Base-by-base conservation (phyloP, 2,329 filamentous ascomycete genomes). In the Penicillium sp. region DNA sequence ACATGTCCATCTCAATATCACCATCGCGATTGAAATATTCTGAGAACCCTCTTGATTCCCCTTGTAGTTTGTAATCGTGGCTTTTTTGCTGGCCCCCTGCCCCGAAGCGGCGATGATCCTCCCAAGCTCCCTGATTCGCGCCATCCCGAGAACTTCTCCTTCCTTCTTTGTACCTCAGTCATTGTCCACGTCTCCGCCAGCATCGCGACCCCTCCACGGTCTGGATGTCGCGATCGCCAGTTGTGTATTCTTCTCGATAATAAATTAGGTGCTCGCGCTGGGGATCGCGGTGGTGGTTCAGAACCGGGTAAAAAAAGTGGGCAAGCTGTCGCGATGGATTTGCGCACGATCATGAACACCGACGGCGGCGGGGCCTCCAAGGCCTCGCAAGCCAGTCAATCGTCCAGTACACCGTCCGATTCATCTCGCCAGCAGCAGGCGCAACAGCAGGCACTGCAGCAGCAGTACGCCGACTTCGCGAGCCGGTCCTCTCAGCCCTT, bases 301-400 rank as follows among this genome's bases (percentile, higher is more conserved):
- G 54, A 54, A 53, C 61, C 58, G 35, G 19, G 19, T 22, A 42
- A n/a, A 26, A 26, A 53, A 62, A 33, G 38, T 45, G 63, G 64
- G 55, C 58, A 58, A 59, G 61, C 64, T 52, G 63, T 70, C 73
- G 65, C 71, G 70, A 83, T 84, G 82, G 82, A 84, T 74, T 77
- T 84, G 71, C 79, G 80, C 72, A 81, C 79, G 58, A 83, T 84
- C 68, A 81, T 84, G 76, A 83, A 83, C 71, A 79, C 57, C 65
- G 78, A 80, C 68, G 72, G 70, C 62, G 72, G 71, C 52, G 71
- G 70, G 63, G 71, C 70, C 57, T 66, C 75, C 58, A 73, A 71
- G 59, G 65, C 67, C 59, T 68, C 67, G 59, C 66, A 73, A 45
- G 65, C 73, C 51, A 70, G 66, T 61, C 72, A 70, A 68, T 65